Evolutionary conservation across 805 yeast species (phyloP), one percentile per base, ranked within the genome.

Genomic region (Metschnikowia borealis): DNA sequence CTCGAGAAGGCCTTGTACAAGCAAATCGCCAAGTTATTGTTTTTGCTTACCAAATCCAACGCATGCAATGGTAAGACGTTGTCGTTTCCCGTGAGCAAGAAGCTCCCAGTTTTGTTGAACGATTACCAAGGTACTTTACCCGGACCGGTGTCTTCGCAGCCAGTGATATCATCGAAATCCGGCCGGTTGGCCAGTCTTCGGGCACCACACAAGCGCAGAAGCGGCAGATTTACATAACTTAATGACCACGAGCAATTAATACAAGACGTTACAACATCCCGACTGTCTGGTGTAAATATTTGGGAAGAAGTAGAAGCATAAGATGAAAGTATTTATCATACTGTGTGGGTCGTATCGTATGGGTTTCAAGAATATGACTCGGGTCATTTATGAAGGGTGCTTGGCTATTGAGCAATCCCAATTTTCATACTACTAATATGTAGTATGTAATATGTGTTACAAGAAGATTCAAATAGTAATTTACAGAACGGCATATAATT

Each of bases 71-170:
- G 67, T 15, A 58, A 56, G 20, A 55, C 53, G 17, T 58, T 72
- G 38, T 54, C 68, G n/a, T 49, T 65, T 26, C 57, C 62, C 21
- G 61, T 71, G 46, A 69, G 74, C 40, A 66, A 70, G 38, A 67
- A 67, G 21, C 64, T 91, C 43, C 96, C 96, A 0, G 84, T 87
- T 0, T 74, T 87, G 50, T 82, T 82, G 62, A 79, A 83, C 21
- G 88, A 84, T 56, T 90, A 88, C 61, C 70, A 79, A 35, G 97
- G 97, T 43, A 77, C 85, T 1, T 74, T 91, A 61, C 97, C 97
- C 1, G 86, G 87, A 1, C 64, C 75, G 3, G 57, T 75, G 38
- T 54, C 69, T 32, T 48, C 60, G 13, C 60, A 62, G 44, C 52
- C 53, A 2, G 61, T 44, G 17, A 26, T 52, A 3, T 31, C 53